phyloP scores from a whole-genome alignment of 2,329 filamentous ascomycete species.

The Boeremia exigua region DNA sequence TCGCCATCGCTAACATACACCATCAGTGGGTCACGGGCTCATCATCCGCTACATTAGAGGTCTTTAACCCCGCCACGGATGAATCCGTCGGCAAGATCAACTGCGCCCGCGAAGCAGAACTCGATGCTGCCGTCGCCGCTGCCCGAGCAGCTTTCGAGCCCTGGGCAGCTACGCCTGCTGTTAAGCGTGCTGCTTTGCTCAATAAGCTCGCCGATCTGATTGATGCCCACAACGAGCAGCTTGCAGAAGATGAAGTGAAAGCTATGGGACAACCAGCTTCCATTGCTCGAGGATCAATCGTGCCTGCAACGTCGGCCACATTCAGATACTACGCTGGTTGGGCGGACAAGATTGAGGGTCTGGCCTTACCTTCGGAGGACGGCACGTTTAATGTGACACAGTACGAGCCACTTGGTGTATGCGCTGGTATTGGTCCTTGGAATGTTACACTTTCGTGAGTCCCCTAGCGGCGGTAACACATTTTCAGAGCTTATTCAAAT shows the following conservation, averaged over 20 bases:
- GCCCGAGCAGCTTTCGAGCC: neutral
- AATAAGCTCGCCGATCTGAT: neutral
- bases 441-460: constrained; percentile 20
- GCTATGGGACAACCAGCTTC: neutral
- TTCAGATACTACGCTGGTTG: constrained; percentile 24
- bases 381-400: constrained; percentile 26
- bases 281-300: neutral
- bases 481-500: neutral
- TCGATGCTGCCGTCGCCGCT: neutral
- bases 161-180: neutral
- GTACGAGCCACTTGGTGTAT: constrained; percentile 40
- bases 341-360: constrained; percentile 27
- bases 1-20: neutral
- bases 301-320: neutral
- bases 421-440: constrained; percentile 39
- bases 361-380: constrained; percentile 21
- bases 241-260: neutral
- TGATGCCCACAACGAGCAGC: neutral
- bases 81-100: neutral
- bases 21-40: neutral
- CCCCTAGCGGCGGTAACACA: neutral
- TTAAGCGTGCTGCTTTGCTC: neutral
- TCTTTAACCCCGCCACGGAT: neutral
- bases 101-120: neutral
- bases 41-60: neutral